These are phyloP conservation scores for Perilla frutescens DNA, from an alignment of 257 asterid species.

Conservation along the genomic window DNA sequence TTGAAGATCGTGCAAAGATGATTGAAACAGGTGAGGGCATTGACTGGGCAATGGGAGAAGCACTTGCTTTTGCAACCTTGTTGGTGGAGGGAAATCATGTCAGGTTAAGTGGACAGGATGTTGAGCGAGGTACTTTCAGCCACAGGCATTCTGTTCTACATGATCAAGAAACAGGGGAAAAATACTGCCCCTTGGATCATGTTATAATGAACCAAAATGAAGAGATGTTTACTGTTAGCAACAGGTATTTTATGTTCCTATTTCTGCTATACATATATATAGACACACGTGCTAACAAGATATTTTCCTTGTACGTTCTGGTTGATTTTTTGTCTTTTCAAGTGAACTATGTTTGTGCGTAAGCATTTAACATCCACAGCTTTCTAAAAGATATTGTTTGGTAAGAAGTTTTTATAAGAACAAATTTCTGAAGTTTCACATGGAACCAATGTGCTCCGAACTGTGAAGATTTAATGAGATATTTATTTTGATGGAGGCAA, in stretches of 20 bases:
- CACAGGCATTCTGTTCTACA: conserved; percentile 93
- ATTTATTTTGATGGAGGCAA: conserved; percentile 18
- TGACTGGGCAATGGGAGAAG: conserved; percentile 99
- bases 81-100: conserved; percentile 98
- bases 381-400: neutral
- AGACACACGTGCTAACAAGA: neutral
- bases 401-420: neutral
- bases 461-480: conserved; percentile 1
- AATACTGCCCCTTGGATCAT: conserved; percentile 92
- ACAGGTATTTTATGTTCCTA: conserved; percentile 57
- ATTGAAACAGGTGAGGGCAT: conserved; percentile 95
- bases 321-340: conserved; percentile 11
- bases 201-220: conserved; percentile 80
- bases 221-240: conserved; percentile 93
- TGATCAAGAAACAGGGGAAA: conserved; percentile 90
- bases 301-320: conserved; percentile 12
- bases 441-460: neutral
- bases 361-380: conserved; percentile 23
- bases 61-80: conserved; percentile 97
- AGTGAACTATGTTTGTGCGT: conserved; percentile 20
- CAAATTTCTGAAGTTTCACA: neutral
- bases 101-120: conserved; percentile 99
- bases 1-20: conserved; percentile 93
- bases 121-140: conserved; percentile 99
- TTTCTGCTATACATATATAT: neutral